Percentiles rank a stretch among this genome's conserved stretches.
phyloP scores from a whole-genome alignment of 108 stramenopile genomes.

The Cyclotella kingstonii region DNA sequence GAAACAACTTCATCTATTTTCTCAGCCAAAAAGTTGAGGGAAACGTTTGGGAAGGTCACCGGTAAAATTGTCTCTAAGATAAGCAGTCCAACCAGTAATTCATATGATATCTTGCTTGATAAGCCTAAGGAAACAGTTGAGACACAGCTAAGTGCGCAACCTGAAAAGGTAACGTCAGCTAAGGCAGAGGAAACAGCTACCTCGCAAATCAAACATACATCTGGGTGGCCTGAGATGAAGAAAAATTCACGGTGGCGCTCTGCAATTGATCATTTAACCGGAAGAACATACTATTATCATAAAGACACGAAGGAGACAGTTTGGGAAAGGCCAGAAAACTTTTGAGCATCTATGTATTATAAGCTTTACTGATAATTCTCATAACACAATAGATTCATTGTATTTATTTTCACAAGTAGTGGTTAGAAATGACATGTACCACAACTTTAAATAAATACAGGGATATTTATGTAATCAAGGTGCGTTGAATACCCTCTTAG shows the following conservation, averaged over 20 bases:
- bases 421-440: too few relatives aligned
- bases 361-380: too few relatives aligned
- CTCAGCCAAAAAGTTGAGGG: constrained; percentile 15
- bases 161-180: neutral
- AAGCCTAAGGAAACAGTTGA: neutral
- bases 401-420: too few relatives aligned
- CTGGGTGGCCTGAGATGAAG: neutral
- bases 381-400: too few relatives aligned
- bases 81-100: constrained; percentile 11
- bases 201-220: neutral
- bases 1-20: constrained; percentile 24
- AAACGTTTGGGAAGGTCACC: constrained; percentile 20
- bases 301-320: constrained; percentile 50
- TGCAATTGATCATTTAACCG: constrained; percentile 57
- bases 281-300: constrained; percentile 70
- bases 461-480: too few relatives aligned
- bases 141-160: neutral
- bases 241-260: constrained; percentile 48
- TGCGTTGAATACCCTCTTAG: too few relatives aligned
- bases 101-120: constrained; percentile 22
- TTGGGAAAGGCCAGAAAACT: constrained; percentile 52
- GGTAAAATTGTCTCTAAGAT: constrained; percentile 23
- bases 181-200: neutral
- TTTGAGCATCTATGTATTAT: too few relatives aligned
- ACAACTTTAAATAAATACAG: too few relatives aligned